Conservation (phyloP, 2,329 filamentous ascomycete genomes). For the Blastomyces gilchristii region DNA sequence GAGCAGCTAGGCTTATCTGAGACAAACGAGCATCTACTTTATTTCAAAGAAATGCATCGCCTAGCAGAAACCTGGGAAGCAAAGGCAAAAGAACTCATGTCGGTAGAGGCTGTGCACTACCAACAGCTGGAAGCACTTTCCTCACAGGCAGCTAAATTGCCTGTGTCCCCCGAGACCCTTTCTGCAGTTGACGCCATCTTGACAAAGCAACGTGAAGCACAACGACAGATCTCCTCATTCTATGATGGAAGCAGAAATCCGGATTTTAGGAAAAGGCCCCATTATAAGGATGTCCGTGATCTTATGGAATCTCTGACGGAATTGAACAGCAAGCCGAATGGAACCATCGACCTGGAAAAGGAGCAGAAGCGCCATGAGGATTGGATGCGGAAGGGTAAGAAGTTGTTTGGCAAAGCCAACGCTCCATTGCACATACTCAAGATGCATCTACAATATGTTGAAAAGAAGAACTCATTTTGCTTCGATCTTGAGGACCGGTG, state of each 20-base stretch:
- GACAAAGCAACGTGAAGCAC: constrained; percentile 89
- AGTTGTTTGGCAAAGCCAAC: constrained; percentile 95
- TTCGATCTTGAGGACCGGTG: constrained; percentile 88
- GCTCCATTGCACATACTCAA: constrained; percentile 92
- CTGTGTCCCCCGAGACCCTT: constrained; percentile 72
- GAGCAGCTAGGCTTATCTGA: constrained; percentile 65
- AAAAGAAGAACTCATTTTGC: constrained; percentile 79
- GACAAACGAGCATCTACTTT: constrained; percentile 68
- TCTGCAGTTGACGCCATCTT: constrained; percentile 80
- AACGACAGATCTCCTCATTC: constrained; percentile 73
- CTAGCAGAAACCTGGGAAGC: constrained; percentile 81
- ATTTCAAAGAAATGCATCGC: constrained; percentile 63
- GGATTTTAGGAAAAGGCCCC: constrained; percentile 69
- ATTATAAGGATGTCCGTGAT: constrained; percentile 80
- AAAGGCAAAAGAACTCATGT: constrained; percentile 85
- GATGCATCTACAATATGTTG: constrained; percentile 85
- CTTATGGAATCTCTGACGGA: constrained; percentile 80
- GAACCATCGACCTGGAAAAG: constrained; percentile 84
- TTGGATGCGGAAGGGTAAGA: constrained; percentile 98
- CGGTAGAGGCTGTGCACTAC: constrained; percentile 85
- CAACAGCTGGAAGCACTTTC: constrained; percentile 88
- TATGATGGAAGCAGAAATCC: constrained; percentile 65
- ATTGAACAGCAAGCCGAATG: constrained; percentile 82
- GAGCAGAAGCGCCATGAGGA: constrained; percentile 93
- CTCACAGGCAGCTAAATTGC: constrained; percentile 66